phyloP scores from a whole-genome alignment of 192 early-diverging fungal genomes.

The Backusella psychrophila region DNA sequence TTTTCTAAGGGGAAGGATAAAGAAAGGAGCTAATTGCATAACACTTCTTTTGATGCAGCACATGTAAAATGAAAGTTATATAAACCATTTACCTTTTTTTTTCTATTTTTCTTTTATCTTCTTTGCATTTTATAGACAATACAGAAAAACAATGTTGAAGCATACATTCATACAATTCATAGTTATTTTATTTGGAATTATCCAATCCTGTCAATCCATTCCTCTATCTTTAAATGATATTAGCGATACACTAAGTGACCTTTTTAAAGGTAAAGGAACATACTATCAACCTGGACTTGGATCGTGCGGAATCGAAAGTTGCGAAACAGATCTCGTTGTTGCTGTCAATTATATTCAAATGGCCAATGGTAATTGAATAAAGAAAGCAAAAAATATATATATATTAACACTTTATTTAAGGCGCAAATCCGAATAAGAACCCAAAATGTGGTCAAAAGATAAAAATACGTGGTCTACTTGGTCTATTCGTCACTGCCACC shows the following conservation, averaged over 20 bases:
- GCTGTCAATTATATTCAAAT: conserved; percentile 24
- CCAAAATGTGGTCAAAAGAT: conserved; percentile 3
- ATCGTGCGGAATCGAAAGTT: conserved; percentile 46
- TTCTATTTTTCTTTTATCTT: neutral
- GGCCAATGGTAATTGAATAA: neutral
- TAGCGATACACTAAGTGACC: neutral
- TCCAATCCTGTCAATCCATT: neutral
- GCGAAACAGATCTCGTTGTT: conserved; percentile 46
- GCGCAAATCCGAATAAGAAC: neutral
- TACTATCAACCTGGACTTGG: conserved; percentile 51
- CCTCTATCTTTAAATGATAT: neutral
- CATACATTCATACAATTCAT: neutral
- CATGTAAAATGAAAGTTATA: neutral
- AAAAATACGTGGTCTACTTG: conserved; percentile 5
- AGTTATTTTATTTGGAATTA: neutral
- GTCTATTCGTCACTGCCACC: neutral
- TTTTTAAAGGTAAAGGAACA: conserved; percentile 45
- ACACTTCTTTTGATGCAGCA: neutral
- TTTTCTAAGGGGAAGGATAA: neutral
- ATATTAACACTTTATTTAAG: neutral
- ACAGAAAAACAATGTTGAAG: neutral
- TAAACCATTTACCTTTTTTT: neutral
- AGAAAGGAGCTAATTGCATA: neutral
- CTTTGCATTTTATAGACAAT: neutral
- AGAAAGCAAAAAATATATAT: neutral